A percentile compares a stretch with the other conserved stretches of the same genome.
phyloP scores from a whole-genome alignment of 345 rosid genomes.

The Hirschfeldia incana region DNA sequence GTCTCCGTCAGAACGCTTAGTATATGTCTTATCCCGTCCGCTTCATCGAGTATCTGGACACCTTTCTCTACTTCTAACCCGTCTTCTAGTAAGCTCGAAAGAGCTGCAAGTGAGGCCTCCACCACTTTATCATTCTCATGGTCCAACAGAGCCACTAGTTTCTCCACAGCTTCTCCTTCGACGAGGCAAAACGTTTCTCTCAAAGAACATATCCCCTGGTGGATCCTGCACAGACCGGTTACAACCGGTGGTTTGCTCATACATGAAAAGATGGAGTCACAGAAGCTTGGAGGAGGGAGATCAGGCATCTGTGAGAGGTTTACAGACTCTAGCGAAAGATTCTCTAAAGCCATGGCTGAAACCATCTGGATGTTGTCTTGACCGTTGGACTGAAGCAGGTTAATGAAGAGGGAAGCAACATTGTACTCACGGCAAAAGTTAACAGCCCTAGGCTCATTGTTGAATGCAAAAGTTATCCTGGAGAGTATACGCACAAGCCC shows the following conservation, averaged over 20 bases:
- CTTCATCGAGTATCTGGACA: slow-evolving; percentile 52
- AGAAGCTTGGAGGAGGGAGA: slow-evolving; percentile 56
- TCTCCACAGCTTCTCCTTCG: slow-evolving; percentile 40
- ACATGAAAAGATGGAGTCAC: slow-evolving; percentile 75
- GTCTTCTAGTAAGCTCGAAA: slow-evolving; percentile 45
- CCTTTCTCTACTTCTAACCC: slow-evolving; percentile 67
- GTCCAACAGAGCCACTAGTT: slow-evolving; percentile 62
- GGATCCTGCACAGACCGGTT: neutral
- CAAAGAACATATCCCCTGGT: neutral
- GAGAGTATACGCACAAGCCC: slow-evolving; percentile 67
- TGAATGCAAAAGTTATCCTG: neutral
- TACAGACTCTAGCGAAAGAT: slow-evolving; percentile 71
- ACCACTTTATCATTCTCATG: slow-evolving; percentile 76
- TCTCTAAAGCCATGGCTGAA: slow-evolving; percentile 91
- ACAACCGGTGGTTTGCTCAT: slow-evolving; percentile 52
- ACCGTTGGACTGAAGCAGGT: slow-evolving; percentile 76
- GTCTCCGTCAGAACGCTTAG: slow-evolving; percentile 58
- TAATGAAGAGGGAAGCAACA: slow-evolving; percentile 68
- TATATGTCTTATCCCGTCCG: slow-evolving; percentile 50
- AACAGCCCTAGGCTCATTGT: neutral
- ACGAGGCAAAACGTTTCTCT: neutral
- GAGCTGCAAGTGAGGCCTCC: slow-evolving; percentile 75
- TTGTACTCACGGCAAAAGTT: slow-evolving; percentile 11
- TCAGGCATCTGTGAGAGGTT: slow-evolving; percentile 70
- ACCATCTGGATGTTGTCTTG: slow-evolving; percentile 81